Evolutionary conservation across 2,329 filamentous ascomycete species (phyloP), one percentile per base, ranked within the genome.

Genomic region (Podosphaera leucotricha): DNA sequence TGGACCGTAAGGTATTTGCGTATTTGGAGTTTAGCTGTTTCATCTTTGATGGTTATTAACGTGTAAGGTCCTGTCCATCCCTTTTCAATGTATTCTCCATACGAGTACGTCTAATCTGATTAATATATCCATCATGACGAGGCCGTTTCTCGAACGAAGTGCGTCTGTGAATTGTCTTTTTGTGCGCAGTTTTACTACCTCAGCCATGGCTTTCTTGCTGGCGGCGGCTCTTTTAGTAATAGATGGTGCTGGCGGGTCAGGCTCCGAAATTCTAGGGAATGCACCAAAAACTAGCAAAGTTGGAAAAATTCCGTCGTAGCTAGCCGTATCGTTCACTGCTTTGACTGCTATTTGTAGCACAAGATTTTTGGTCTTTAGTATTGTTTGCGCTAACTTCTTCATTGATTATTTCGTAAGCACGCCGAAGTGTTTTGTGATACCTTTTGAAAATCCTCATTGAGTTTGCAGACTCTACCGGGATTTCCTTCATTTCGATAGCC

Each of bases 131-230:
- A 13, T 18, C 19, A 19, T n/a, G 8, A 24, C n/a, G 4, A 39
- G 40, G 8, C 43, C 38, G 33, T 48, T 48, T 1, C 43, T 13
- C 8, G 20, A 44, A 28, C 24, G 21, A 1, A 48, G n/a, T 24
- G 43, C 41, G 16, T 48, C 44, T 4, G 28, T 21, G 22, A 45
- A 10, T 24, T 47, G 2, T n/a, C 40, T 6, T 21, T 26, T 26
- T 16, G 41, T 35, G 3, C 28, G 40, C 13, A 44, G 24, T 13
- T 43, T 48, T 13, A 21, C 5, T 26, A 48, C 24, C 33, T 48
- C 44, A 1, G 19, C 41, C 24, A 44, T 46, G 13, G 42, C 44
- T 26, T 48, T 48, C 21, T 43, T 44, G 44, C 4, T n/a, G 6
- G 46, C 38, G 8, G 13, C 19, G 28, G 46, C 21, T 21, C 43